Conservation (phyloP, 352 stramenopile species). For the Globisporangium ultimum region DNA sequence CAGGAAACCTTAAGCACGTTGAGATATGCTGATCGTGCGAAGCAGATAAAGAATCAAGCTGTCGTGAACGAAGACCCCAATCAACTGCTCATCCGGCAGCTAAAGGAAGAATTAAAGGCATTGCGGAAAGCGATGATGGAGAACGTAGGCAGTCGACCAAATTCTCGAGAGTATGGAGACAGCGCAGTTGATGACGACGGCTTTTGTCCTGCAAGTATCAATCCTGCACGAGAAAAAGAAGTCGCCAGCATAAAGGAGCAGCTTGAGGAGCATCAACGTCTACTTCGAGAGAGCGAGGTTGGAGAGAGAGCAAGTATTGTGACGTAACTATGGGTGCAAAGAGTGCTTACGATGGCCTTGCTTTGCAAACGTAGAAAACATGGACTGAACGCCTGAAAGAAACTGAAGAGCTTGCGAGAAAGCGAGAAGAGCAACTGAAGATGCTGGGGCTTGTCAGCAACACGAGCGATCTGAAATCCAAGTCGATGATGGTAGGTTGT, state of each 20-base stretch:
- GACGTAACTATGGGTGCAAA: neutral
- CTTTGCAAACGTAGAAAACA: slow-evolving; percentile 44
- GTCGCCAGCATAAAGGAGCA: slow-evolving; percentile 64
- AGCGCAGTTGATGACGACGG: slow-evolving; percentile 20
- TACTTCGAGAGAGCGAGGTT: slow-evolving; percentile 77
- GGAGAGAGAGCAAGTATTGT: neutral
- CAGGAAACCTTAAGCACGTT: slow-evolving; percentile 91
- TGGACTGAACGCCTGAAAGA: slow-evolving; percentile 78
- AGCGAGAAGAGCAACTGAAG: slow-evolving; percentile 79
- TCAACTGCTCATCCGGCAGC: slow-evolving; percentile 80
- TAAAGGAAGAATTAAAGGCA: slow-evolving; percentile 78
- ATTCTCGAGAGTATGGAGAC: slow-evolving; percentile 35
- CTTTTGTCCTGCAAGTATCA: slow-evolving; percentile 17
- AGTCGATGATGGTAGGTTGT: slow-evolving; percentile 35
- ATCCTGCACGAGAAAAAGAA: slow-evolving; percentile 54
- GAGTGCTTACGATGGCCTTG: neutral
- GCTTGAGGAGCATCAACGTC: slow-evolving; percentile 71
- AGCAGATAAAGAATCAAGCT: slow-evolving; percentile 93
- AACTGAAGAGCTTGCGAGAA: slow-evolving; percentile 76
- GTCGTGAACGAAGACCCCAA: slow-evolving; percentile 92
- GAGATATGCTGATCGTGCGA: slow-evolving; percentile 88
- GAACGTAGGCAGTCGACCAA: slow-evolving; percentile 47
- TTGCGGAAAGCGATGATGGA: slow-evolving; percentile 70
- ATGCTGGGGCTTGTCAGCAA: slow-evolving; percentile 59
- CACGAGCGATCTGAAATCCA: slow-evolving; percentile 51